Conservation (phyloP, 1,284 basidiomycete species). For the Gymnopus androsaceus region DNA sequence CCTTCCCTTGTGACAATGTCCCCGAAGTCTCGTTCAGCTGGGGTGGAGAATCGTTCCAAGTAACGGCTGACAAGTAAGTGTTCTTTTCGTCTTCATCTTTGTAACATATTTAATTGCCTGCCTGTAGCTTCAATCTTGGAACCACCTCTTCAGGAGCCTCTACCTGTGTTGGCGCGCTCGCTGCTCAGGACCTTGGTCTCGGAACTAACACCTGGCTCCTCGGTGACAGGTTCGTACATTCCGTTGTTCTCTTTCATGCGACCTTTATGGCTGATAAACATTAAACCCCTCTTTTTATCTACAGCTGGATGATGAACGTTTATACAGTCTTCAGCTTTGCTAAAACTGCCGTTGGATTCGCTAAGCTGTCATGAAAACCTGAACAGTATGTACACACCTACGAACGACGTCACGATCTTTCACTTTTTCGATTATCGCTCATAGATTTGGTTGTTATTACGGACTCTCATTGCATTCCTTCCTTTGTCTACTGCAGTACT, state of each 20-base stretch:
- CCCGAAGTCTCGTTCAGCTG: slow-evolving; percentile 28
- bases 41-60: slow-evolving; percentile 23
- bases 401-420: too few species aligned
- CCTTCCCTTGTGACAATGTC: slow-evolving; percentile 29
- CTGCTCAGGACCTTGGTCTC: slow-evolving; percentile 21
- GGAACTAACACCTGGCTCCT: slow-evolving; percentile 34
- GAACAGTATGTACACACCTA: too few species aligned
- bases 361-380: slow-evolving; percentile 3
- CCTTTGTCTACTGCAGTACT: too few species aligned
- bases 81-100: neutral
- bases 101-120: neutral
- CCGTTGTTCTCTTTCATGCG: neutral
- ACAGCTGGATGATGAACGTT: slow-evolving; percentile 18
- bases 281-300: neutral
- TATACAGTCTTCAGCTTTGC: slow-evolving; percentile 15
- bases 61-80: slow-evolving; percentile 20
- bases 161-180: slow-evolving; percentile 29
- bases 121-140: slow-evolving; percentile 27
- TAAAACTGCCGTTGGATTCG: slow-evolving; percentile 16
- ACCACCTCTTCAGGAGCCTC: slow-evolving; percentile 18
- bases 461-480: too few species aligned
- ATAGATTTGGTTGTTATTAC: too few species aligned
- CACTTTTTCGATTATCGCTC: too few species aligned
- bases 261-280: neutral
- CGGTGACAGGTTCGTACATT: slow-evolving; percentile 33